Base-by-base conservation (phyloP, 768 basidiomycete genomes). In the Leucosporidium yakuticum region DNA sequence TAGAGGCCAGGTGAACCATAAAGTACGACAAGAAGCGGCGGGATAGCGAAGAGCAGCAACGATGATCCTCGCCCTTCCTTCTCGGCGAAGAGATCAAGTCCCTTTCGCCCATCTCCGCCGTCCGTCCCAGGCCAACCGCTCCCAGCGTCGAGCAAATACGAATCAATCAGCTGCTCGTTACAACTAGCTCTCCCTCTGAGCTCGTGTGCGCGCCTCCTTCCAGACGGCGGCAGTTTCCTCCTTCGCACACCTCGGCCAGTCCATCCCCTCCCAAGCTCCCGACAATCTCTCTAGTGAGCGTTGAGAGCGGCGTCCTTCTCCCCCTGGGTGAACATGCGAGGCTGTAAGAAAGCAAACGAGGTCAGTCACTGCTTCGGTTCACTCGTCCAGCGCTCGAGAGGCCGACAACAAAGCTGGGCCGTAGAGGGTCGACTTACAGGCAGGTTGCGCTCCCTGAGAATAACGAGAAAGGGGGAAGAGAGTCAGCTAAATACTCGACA, bases 391-490 rank as follows among this genome's bases (percentile, higher is more conserved):
- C 5, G 15, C 25, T 59, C 44, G 2, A 34, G 17, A 31, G 29
- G 49, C 14, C 49, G 11, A 4, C 32, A 14, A 36, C 48, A 15
- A 19, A 21, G 27, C 23, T 51, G 69, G 47, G 7, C 15, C 50
- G n/a, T 6, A 25, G 9, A 4, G 21, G 36, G 12, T 4, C 49
- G 54, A 63, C 77, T 74, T 62, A 79, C 79, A 44, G 80, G 80
- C 53, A 79, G 62, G 76, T 80, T 80, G 60, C 80, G 76, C 72
- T 81, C 80, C 79, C 78, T 78, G 67, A n/a, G 11, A 15, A 8
- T 44, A 23, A 4, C 9, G 12, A 21, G 2, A 57, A 34, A 19
- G 44, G 17, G 19, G 19, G 25, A 21, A 36, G 17, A 49, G 32
- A 31, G 39, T 53, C 47, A 27, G 21, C 50, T 50, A 9, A 25